A percentile compares a stretch with the other conserved stretches of the same genome.
Conservation (phyloP, 768 basidiomycete species). For the Gelatoporia subvermispora region DNA sequence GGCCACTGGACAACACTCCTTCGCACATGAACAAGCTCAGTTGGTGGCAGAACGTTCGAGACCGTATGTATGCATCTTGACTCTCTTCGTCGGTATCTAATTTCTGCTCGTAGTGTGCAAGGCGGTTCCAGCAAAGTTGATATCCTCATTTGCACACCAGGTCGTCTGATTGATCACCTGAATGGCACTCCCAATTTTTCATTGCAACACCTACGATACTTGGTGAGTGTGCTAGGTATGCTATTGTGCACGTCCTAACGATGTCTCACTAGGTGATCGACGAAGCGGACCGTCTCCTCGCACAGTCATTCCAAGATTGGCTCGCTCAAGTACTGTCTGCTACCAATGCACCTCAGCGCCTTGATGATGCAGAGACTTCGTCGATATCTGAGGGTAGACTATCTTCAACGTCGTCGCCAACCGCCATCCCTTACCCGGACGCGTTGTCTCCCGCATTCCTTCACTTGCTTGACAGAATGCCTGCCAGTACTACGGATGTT, state of each 20-base stretch:
- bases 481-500: slow-evolving; percentile 42
- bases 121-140: slow-evolving; percentile 93
- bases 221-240: slow-evolving; percentile 47
- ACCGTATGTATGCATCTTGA: slow-evolving; percentile 35
- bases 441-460: slow-evolving; percentile 61
- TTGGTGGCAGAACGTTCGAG: slow-evolving; percentile 58
- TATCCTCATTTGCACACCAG: slow-evolving; percentile 93
- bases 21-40: slow-evolving; percentile 83
- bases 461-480: slow-evolving; percentile 33
- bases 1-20: slow-evolving; percentile 92
- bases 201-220: slow-evolving; percentile 90
- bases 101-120: slow-evolving; percentile 43
- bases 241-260: neutral
- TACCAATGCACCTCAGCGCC: slow-evolving; percentile 39
- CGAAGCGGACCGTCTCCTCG: slow-evolving; percentile 93
- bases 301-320: slow-evolving; percentile 97
- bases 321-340: slow-evolving; percentile 78
- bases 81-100: neutral
- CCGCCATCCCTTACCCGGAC: slow-evolving; percentile 35
- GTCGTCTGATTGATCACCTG: slow-evolving; percentile 91
- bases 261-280: slow-evolving; percentile 71
- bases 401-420: neutral
- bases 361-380: neutral
- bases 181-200: slow-evolving; percentile 86
- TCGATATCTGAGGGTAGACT: neutral